A percentile compares a stretch with the other conserved stretches of the same genome.
phyloP scores from a whole-genome alignment of 768 basidiomycete genomes.

The Termitomyces eurrhizus region DNA sequence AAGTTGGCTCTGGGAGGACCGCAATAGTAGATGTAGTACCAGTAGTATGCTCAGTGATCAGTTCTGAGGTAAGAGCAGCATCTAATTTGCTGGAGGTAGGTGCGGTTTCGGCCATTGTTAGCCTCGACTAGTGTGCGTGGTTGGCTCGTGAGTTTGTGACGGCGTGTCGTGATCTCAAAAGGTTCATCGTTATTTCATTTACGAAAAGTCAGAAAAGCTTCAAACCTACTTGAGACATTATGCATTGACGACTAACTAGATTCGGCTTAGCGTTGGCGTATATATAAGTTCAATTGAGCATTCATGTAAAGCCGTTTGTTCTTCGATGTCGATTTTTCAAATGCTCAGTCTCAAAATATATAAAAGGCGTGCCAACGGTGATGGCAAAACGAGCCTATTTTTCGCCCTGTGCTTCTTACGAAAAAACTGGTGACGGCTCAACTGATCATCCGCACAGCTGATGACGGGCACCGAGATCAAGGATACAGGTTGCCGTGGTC shows the following conservation, averaged over 20 bases:
- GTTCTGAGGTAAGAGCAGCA: not conserved
- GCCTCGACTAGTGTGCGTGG: not conserved
- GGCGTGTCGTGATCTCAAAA: slow-evolving; percentile 10
- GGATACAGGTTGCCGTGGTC: not conserved
- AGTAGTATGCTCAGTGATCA: not conserved
- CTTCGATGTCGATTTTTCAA: not conserved
- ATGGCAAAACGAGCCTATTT: not conserved
- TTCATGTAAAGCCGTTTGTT: not conserved
- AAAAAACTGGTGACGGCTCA: not conserved
- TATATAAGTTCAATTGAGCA: not conserved
- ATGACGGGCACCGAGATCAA: slow-evolving; percentile 6
- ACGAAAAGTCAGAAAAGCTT: not conserved
- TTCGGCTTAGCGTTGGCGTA: not conserved
- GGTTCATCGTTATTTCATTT: not conserved
- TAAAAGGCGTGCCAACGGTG: not conserved
- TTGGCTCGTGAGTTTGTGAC: not conserved
- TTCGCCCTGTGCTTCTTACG: not conserved
- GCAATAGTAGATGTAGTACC: not conserved
- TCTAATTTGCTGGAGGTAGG: not conserved
- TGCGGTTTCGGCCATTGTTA: not conserved
- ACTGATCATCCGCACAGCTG: not conserved
- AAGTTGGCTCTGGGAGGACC: slow-evolving; percentile 1
- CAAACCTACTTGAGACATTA: not conserved
- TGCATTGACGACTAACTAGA: not conserved
- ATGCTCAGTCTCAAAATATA: not conserved